Evolutionary conservation across 2,329 filamentous ascomycete species (phyloP).

Genomic region (Fusarium poae): DNA sequence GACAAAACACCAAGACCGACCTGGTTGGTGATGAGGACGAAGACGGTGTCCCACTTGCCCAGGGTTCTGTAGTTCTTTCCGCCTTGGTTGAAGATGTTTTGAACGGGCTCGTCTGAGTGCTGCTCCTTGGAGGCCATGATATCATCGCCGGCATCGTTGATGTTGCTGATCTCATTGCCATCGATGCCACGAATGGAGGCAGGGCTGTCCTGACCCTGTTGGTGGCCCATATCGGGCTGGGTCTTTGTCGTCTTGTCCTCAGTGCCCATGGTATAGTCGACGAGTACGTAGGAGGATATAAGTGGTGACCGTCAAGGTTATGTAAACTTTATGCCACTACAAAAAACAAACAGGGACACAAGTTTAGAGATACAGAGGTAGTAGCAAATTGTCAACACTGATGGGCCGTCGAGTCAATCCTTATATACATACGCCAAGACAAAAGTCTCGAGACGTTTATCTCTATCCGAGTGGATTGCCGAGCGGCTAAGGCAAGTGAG

Average conservation of each 20-base stretch:
- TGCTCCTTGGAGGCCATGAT: conserved; percentile 30
- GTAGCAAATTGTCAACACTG: conserved; percentile 8
- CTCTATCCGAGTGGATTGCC: conserved; percentile 17
- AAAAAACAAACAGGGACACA: not conserved
- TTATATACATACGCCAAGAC: conserved; percentile 40
- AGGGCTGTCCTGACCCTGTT: conserved; percentile 12
- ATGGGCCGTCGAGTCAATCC: not conserved
- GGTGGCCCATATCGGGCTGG: conserved; percentile 28
- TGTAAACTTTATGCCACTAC: not conserved
- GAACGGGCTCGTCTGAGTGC: conserved; percentile 29
- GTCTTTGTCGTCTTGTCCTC: conserved; percentile 30
- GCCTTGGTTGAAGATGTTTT: conserved; percentile 48
- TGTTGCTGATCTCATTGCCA: conserved; percentile 33
- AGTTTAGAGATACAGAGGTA: not conserved
- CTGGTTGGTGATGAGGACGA: conserved; percentile 50
- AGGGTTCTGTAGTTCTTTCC: conserved; percentile 50
- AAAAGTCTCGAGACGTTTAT: conserved; percentile 22
- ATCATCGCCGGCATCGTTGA: conserved; percentile 24
- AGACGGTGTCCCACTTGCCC: conserved; percentile 47
- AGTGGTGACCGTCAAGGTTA: not conserved
- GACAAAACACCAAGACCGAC: conserved; percentile 64
- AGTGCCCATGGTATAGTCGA: conserved; percentile 15
- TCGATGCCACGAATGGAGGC: conserved; percentile 28
- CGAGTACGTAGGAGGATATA: not conserved
- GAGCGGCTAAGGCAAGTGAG: not conserved